These are phyloP conservation scores for Leishmania amazonensis DNA, from an alignment of 208 protist species.

Conservation along the genomic window DNA sequence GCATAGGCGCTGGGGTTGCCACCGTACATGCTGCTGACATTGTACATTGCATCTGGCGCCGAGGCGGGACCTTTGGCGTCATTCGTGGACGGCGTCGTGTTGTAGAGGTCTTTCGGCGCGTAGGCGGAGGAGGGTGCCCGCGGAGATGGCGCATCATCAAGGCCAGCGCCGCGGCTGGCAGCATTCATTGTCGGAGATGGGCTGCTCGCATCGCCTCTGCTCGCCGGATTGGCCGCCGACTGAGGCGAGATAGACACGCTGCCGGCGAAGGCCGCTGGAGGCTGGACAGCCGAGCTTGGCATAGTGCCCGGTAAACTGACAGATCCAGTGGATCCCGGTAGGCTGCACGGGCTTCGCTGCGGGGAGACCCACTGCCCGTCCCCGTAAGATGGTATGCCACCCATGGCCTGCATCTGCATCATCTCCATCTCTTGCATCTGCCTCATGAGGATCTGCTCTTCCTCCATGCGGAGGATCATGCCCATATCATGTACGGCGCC, in stretches of 20 bases:
- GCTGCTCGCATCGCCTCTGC: background rate
- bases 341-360: background rate
- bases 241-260: background rate
- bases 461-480: slow-evolving; percentile 26
- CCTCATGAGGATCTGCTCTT: slow-evolving; percentile 29
- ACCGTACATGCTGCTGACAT: slow-evolving; percentile 30
- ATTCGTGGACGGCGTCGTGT: slow-evolving; percentile 9
- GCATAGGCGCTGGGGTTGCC: slow-evolving; percentile 12
- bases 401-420: slow-evolving; percentile 43
- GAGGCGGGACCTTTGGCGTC: background rate
- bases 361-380: slow-evolving; percentile 7
- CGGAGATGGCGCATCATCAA: background rate
- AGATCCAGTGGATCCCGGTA: background rate
- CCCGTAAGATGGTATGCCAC: background rate
- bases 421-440: slow-evolving; percentile 40
- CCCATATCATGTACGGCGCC: slow-evolving; percentile 31
- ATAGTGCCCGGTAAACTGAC: background rate
- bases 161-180: background rate
- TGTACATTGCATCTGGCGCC: background rate
- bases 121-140: slow-evolving; percentile 2
- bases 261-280: background rate
- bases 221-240: background rate
- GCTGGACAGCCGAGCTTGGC: background rate
- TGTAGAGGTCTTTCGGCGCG: slow-evolving; percentile 23
- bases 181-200: background rate